Percentiles rank a stretch among this genome's conserved stretches.
phyloP scores from a whole-genome alignment of 2,329 filamentous ascomycete species.

The Aaosphaeria arxii region DNA sequence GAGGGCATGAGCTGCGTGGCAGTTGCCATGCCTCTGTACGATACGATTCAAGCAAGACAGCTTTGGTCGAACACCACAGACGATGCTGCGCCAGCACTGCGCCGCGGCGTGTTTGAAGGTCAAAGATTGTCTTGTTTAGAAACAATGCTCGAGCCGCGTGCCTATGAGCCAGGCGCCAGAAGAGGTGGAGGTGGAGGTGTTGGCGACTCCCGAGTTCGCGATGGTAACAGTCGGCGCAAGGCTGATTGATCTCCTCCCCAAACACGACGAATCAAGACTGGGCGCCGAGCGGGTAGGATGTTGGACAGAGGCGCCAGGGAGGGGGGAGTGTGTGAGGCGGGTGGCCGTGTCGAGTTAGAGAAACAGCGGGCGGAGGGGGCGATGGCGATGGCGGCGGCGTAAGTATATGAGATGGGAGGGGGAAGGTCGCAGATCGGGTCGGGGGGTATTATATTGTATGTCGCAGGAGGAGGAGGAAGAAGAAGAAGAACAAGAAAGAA shows the following conservation, averaged over 20 bases:
- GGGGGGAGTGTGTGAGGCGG: background rate
- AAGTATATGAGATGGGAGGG: background rate
- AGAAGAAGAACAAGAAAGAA: background rate
- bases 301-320: background rate
- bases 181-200: background rate
- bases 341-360: background rate
- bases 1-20: constrained; percentile 47
- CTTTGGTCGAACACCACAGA: constrained; percentile 1
- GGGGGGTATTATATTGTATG: too few relatives aligned
- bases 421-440: too few relatives aligned
- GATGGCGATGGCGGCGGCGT: background rate
- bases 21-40: constrained; percentile 34
- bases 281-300: background rate
- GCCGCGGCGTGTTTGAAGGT: constrained; percentile 4
- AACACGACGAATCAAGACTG: background rate
- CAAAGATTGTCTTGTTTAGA: background rate
- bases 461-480: background rate
- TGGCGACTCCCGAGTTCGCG: too few relatives aligned
- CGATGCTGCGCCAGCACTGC: constrained; percentile 21
- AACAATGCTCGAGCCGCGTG: background rate
- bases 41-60: constrained; percentile 8
- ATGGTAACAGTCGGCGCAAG: background rate
- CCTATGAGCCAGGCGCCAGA: background rate
- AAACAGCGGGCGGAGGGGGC: background rate
- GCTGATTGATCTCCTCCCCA: background rate